Conservation (phyloP, 2,329 filamentous ascomycete species). For the Diaporthe capsici region DNA sequence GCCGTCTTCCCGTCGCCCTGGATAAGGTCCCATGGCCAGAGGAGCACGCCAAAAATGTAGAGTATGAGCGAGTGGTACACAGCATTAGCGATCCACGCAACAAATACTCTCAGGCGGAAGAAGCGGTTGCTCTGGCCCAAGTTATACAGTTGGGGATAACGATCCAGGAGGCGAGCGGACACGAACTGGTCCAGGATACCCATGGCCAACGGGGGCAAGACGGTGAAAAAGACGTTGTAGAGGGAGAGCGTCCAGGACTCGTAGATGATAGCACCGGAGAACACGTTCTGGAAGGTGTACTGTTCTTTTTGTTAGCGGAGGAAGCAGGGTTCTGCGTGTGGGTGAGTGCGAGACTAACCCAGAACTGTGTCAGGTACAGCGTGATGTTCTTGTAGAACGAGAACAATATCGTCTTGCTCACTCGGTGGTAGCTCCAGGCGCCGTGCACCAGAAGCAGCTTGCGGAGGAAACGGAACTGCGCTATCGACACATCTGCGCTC, state of each 20-base stretch:
- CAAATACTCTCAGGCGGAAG: slow-evolving; percentile 93
- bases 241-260: slow-evolving; percentile 99
- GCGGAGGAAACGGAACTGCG: slow-evolving; percentile 93
- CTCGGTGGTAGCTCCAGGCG: slow-evolving; percentile 96
- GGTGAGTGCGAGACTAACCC: slow-evolving; percentile 71
- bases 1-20: slow-evolving; percentile 84
- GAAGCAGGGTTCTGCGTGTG: neutral
- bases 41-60: slow-evolving; percentile 86
- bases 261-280: slow-evolving; percentile 97
- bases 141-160: slow-evolving; percentile 95
- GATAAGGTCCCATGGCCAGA: slow-evolving; percentile 86
- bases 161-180: slow-evolving; percentile 90
- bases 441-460: slow-evolving; percentile 96
- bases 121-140: slow-evolving; percentile 94
- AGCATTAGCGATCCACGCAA: slow-evolving; percentile 92
- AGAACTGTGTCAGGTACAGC: slow-evolving; percentile 99
- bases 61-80: slow-evolving; percentile 95
- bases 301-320: slow-evolving; percentile 55
- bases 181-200: slow-evolving; percentile 99
- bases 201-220: slow-evolving; percentile 91
- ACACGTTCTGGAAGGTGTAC: slow-evolving; percentile 98
- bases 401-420: slow-evolving; percentile 97
- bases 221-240: slow-evolving; percentile 99
- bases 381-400: slow-evolving; percentile 99
- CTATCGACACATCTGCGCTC: slow-evolving; percentile 95